Evolutionary conservation across 441 rosid genomes (phyloP), one percentile per base, ranked within the genome.

Genomic region (Erodium moschatum): DNA sequence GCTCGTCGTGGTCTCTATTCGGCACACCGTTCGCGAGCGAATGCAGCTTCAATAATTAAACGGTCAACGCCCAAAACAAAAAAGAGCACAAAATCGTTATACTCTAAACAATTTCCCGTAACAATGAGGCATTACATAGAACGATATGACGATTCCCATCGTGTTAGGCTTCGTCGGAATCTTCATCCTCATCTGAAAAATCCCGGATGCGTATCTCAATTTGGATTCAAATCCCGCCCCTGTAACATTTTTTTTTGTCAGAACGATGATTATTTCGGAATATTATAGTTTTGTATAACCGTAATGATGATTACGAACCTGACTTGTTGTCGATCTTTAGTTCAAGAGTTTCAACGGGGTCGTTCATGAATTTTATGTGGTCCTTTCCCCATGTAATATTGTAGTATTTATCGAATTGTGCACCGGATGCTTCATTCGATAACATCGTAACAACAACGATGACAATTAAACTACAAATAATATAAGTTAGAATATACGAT

Each of bases 31-130:
- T 67, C 0, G 85, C 82, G 72, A 84, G 75, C 12, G 88, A 85
- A 65, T 85, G 83, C 87, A 87, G 69, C 90, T 87, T 27, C 40
- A n/a, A 11, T n/a, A 16, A 52, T 12, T 4, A n/a, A 52, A 5
- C 13, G 5, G 52, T 27, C 19, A 67, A 13, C 8, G 48, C 5
- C 10, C 5, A 12, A 56, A 67, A 6, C 48, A 76, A 19, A 3
- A 13, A 48, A 16, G 6, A 13, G 0, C 7, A 19, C 16, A 0
- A 15, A 18, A 65, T 4, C 19, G 69, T 33, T 33, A 33, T 5
- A 33, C 38, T 33, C 38, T 1, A 33, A 33, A 5, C 38, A 3
- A 33, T 33, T 33, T 33, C 6, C 4, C 6, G 0, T 33, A 33
- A 5, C 6, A 33, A 33, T 5, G 4, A 33, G 38, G 6, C 38